Percentiles rank a stretch among this genome's conserved stretches.
Evolutionary conservation across 495 filamentous ascomycete genomes (phyloP).

Genomic region (Beverwykella pulmonaria): DNA sequence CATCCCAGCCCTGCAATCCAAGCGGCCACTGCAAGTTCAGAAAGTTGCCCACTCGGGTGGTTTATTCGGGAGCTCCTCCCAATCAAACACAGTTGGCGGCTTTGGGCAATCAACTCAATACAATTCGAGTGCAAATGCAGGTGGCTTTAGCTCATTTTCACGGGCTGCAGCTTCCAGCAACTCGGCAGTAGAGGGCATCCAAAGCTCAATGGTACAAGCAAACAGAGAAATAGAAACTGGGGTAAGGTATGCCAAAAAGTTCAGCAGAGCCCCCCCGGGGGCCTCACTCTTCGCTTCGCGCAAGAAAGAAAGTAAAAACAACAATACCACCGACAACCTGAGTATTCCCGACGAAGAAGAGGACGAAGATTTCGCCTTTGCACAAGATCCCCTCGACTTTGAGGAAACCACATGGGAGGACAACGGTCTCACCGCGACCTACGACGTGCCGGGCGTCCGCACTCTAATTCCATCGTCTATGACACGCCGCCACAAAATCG

Average conservation of each 20-base stretch:
- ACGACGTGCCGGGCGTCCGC: constrained; percentile 60
- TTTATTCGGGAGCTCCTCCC: not conserved
- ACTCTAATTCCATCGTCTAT: constrained; percentile 54
- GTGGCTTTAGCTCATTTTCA: no score
- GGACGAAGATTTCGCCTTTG: not conserved
- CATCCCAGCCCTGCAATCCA: constrained; percentile 13
- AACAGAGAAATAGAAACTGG: not conserved
- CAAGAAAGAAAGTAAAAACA: not conserved
- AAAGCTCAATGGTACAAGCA: not conserved
- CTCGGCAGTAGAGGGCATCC: not conserved
- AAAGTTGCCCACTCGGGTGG: constrained; percentile 2
- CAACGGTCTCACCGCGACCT: constrained; percentile 62
- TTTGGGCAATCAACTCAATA: not conserved
- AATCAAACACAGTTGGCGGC: not conserved
- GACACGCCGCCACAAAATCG: constrained; percentile 46
- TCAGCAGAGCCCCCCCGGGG: not conserved
- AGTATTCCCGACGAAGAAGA: not conserved
- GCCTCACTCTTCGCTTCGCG: not conserved
- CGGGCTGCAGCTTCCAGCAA: not conserved
- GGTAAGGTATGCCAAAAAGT: not conserved
- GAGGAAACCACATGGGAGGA: constrained; percentile 38
- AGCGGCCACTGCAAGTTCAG: constrained; percentile 13
- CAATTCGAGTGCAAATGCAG: no score
- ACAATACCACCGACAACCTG: not conserved
- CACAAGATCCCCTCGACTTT: constrained; percentile 23